These are phyloP conservation scores for Zygosaccharomyces pseudobailii DNA, from an alignment of 1,139 yeast species.

Conservation along the genomic window DNA sequence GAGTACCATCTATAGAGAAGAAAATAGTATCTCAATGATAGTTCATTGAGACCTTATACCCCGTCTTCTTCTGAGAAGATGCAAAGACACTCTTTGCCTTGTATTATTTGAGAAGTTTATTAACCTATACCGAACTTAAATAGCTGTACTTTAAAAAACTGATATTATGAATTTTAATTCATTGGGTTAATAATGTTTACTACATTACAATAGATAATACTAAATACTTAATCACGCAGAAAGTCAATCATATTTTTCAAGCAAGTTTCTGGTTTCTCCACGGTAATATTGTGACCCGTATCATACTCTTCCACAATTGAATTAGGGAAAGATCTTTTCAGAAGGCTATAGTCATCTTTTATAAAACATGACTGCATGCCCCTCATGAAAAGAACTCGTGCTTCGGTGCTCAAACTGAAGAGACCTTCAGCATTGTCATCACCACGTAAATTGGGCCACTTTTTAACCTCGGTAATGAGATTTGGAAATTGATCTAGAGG, in stretches of 20 bases:
- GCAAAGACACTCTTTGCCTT: neutral
- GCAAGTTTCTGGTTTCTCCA: slow-evolving; percentile 24
- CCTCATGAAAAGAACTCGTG: slow-evolving; percentile 24
- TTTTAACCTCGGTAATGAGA: slow-evolving; percentile 19
- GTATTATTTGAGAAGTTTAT: neutral
- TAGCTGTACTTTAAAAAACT: neutral
- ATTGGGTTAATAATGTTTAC: no score
- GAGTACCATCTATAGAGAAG: neutral
- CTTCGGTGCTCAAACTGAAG: slow-evolving; percentile 9
- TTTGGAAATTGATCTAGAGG: slow-evolving; percentile 28
- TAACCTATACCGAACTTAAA: neutral
- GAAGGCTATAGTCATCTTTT: slow-evolving; percentile 14
- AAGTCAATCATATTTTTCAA: slow-evolving; percentile 17
- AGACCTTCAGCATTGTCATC: slow-evolving; percentile 7
- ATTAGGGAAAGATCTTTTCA: slow-evolving; percentile 20
- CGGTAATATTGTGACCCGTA: slow-evolving; percentile 26
- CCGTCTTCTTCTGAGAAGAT: neutral
- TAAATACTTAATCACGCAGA: slow-evolving; percentile 7
- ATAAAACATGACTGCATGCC: slow-evolving; percentile 25
- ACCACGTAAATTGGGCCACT: slow-evolving; percentile 23
- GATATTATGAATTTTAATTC: neutral
- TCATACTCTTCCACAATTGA: slow-evolving; percentile 21
- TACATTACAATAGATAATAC: no score
- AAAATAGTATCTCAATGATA: neutral
- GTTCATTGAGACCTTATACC: neutral